Percentiles rank a stretch among this genome's conserved stretches.
Conservation (phyloP, 2,329 filamentous ascomycete species). For the Stachybotrys elegans region DNA sequence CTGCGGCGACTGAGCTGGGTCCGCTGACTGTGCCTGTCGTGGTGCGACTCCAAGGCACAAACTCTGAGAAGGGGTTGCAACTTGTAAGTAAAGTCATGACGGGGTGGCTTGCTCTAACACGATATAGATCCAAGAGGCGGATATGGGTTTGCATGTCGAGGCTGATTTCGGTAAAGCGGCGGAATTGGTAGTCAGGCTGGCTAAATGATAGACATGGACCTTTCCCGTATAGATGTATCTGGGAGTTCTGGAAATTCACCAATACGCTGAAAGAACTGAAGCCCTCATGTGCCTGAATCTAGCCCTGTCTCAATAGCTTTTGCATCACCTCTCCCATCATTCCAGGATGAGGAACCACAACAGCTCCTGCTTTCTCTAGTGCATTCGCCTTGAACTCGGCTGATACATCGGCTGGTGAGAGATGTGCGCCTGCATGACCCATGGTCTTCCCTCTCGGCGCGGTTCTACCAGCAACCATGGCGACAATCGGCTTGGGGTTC, state of each 20-base stretch:
- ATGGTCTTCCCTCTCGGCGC: constrained; percentile 59
- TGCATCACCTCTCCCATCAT: constrained; percentile 31
- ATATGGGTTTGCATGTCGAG: constrained; percentile 31
- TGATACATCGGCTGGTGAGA: constrained; percentile 22
- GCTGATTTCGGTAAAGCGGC: constrained; percentile 32
- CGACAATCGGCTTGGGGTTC: constrained; percentile 60
- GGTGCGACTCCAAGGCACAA: constrained; percentile 42
- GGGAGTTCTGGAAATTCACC: too few relatives aligned
- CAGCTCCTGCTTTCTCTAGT: constrained; percentile 27
- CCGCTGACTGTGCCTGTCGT: constrained; percentile 37
- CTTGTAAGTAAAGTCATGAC: constrained; percentile 24
- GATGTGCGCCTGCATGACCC: constrained; percentile 68
- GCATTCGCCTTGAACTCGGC: constrained; percentile 27
- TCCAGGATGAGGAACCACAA: constrained; percentile 32
- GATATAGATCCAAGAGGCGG: constrained; percentile 29
- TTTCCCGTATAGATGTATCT: too few relatives aligned
- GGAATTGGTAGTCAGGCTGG: constrained; percentile 26
- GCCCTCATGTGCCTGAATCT: background rate
- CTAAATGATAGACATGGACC: too few relatives aligned
- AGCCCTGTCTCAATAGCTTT: constrained; percentile 13
- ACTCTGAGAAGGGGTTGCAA: constrained; percentile 32
- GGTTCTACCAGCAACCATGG: constrained; percentile 60
- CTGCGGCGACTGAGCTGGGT: constrained; percentile 30
- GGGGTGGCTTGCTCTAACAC: too few relatives aligned
- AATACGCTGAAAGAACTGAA: too few relatives aligned